Base-by-base conservation (phyloP, 371 early-diverging fungal genomes). In the Saksenaea vasiformis region DNA sequence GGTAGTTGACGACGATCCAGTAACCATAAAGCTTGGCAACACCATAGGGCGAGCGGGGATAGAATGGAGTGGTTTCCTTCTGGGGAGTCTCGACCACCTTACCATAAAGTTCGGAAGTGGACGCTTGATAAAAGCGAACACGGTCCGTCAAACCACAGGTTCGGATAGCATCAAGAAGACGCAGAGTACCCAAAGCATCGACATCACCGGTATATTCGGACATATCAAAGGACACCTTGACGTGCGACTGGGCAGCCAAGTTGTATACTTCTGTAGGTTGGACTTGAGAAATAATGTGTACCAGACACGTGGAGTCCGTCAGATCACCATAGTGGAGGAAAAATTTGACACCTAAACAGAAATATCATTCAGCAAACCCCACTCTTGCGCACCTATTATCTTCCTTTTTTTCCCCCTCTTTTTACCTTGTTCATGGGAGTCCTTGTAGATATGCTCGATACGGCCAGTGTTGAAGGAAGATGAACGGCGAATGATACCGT, bases 171-270 rank as follows among this genome's bases (percentile, higher is more conserved):
- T 93, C 92, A 44, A 94, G 79, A 10, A 93, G 79, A 67, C 91
- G 89, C 58, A 92, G 85, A 36, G 93, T 92, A 62, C 93, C 93
- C 17, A 92, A 79, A 37, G 85, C 94, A 82, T 93, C 93, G 14
- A 94, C 94, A 73, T 93, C 89, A 77, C 90, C 91, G 39, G 92
- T 93, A 79, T 94, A 94, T 74, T 93, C 92, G 36, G 94, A 88
- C 92, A 93, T 91, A 62, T 93, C 92, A 71, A 94, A 94, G 8
- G 93, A 93, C 24, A 94, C 93, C 77, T 92, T 92, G 75, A 93
- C 94, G 70, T 92, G 92, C 36, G 90, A 90, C 68, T 89, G 89
- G 36, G 90, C 90, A 55, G 85, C 90, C 73, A 91, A 82, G 76
- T 91, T 92, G 75, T 93, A 91, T 43, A 91, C 79, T 72, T 91